phyloP scores from a whole-genome alignment of 2,329 filamentous ascomycete genomes.

The Eutypella sp. region DNA sequence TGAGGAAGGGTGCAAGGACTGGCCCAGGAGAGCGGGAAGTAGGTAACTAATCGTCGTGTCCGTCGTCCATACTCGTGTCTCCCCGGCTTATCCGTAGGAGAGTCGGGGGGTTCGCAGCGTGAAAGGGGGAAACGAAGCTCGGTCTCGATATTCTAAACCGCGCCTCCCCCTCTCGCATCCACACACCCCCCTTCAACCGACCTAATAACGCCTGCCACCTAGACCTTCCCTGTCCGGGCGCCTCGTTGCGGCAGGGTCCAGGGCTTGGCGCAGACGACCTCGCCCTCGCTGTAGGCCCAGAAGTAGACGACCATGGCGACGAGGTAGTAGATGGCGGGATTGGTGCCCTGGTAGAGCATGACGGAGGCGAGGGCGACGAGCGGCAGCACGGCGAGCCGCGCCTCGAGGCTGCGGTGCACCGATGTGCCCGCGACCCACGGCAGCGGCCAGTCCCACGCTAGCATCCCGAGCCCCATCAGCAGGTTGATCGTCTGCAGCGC shows the following conservation, averaged over 20 bases:
- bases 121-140: too few relatives aligned
- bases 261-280: conserved; percentile 70
- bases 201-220: too few relatives aligned
- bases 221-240: too few relatives aligned
- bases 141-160: too few relatives aligned
- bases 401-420: conserved; percentile 83
- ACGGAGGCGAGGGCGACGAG: conserved; percentile 68
- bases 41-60: too few relatives aligned
- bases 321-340: conserved; percentile 86
- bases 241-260: conserved; percentile 63
- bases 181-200: too few relatives aligned
- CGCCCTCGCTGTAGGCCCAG: conserved; percentile 95
- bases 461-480: conserved; percentile 68
- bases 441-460: conserved; percentile 91
- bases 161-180: too few relatives aligned
- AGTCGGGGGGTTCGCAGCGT: too few relatives aligned
- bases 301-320: conserved; percentile 86
- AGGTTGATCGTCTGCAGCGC: conserved; percentile 88
- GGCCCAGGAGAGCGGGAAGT: too few relatives aligned
- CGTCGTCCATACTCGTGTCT: too few relatives aligned
- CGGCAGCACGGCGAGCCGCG: conserved; percentile 76
- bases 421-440: conserved; percentile 68
- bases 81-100: too few relatives aligned
- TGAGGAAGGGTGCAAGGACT: too few relatives aligned
- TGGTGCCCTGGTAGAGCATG: conserved; percentile 87